Base-by-base conservation (phyloP, 2,329 filamentous ascomycete genomes). In the Pseudofabraea citricarpa region DNA sequence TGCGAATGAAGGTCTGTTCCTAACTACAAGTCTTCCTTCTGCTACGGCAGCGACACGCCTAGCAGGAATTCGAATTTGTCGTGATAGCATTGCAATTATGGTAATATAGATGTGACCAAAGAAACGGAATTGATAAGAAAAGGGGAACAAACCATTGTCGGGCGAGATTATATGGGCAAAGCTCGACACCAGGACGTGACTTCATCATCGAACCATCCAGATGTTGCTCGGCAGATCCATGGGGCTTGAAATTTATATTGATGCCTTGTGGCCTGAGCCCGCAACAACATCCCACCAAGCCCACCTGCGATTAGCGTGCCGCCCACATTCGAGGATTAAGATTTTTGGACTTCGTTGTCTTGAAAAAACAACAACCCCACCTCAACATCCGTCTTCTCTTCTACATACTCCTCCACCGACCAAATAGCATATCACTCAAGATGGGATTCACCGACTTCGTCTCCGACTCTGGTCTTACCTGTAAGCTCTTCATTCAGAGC, bases 381-480 rank as follows among this genome's bases (percentile, higher is more conserved):
- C 40, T n/a, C n/a, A n/a, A 42, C 42, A 41, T 21, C 21, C 38
- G 36, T 23, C 43, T 12, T 38, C 32, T 29, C n/a, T 24, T 33
- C 27, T 39, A 10, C 35, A 29, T n/a, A 20, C 35, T 21, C 20
- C 15, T 36, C 36, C 29, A 22, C 36, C 23, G 24, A 36, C 35
- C 40, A 42, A 36, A 46, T 33, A 24, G 31, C 24, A 36, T 31
- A 20, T 22, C 18, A 31, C 20, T 49, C 54, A 62, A 47, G 43
- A 86, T 86, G 82, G 81, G 82, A 67, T 85, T 85, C 75, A 71
- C 75, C 66, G 81, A 85, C 66, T 71, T 86, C 60, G 64, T 80
- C 59, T 74, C 77, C 65, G 81, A 83, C 65, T 70, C 79, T 70
- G 81, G 82, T 65, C 70, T 81, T 50, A 70, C 73, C 56, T 60